phyloP scores from a whole-genome alignment of 805 yeast genomes.

The Metschnikowia bowlesiae region DNA sequence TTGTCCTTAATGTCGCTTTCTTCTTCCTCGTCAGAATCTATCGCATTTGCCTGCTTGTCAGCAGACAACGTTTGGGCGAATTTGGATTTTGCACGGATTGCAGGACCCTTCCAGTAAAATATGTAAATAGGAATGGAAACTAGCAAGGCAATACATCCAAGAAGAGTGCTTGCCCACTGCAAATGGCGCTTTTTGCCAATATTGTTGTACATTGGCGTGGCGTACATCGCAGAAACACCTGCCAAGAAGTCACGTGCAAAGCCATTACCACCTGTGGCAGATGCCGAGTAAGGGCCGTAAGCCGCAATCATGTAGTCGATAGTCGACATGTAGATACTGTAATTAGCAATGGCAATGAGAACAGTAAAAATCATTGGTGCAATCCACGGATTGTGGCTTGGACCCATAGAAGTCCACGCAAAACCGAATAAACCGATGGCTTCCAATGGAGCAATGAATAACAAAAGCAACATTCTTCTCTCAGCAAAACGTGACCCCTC shows the following conservation, averaged over 20 bases:
- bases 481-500: slow-evolving; percentile 25
- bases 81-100: slow-evolving; percentile 28
- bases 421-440: slow-evolving; percentile 38
- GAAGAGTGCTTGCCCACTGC: slow-evolving; percentile 38
- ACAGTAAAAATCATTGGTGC: slow-evolving; percentile 36
- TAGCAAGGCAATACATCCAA: slow-evolving; percentile 30
- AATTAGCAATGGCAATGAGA: slow-evolving; percentile 39
- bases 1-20: neutral
- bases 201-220: slow-evolving; percentile 34
- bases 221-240: slow-evolving; percentile 36
- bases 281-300: slow-evolving; percentile 40
- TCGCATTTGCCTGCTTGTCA: slow-evolving; percentile 13
- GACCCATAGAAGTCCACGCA: slow-evolving; percentile 42
- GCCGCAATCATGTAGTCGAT: slow-evolving; percentile 42
- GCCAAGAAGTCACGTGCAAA: slow-evolving; percentile 40
- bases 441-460: slow-evolving; percentile 35
- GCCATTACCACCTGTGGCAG: slow-evolving; percentile 43
- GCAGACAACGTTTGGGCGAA: slow-evolving; percentile 37
- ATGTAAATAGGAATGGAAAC: slow-evolving; percentile 35
- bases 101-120: slow-evolving; percentile 39
- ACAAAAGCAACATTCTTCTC: slow-evolving; percentile 28
- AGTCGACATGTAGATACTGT: slow-evolving; percentile 40
- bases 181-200: slow-evolving; percentile 26
- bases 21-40: slow-evolving; percentile 12
- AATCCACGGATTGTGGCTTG: slow-evolving; percentile 35